Evolutionary conservation across 1,284 basidiomycete genomes (phyloP), one percentile per base, ranked within the genome.

Genomic region (Ganoderma lingzhi): DNA sequence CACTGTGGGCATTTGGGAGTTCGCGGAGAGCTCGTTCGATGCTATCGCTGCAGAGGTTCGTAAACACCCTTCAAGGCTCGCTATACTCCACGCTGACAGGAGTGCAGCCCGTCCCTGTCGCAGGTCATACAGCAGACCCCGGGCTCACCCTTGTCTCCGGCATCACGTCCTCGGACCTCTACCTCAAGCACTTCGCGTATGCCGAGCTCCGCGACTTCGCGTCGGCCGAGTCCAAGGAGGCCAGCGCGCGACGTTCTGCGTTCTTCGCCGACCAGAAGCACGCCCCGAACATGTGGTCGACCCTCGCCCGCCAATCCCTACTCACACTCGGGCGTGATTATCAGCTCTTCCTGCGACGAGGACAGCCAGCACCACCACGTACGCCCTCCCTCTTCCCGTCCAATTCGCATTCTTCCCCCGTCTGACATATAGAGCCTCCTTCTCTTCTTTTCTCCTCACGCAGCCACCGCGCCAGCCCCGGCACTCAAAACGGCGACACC

Each of bases 201-300:
- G 80, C 82, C 0, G 90, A 91, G 70, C 81, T 92, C 45, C 76
- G 76, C 3, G 80, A 82, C 1, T 74, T 90, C 14, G 82, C 87
- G 0, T 74, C 78, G 15, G 85, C 85, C 39, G 79, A 82, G 17
- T 80, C 82, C 3, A 63, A 83, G 0, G 70, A 80, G 5, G 84
- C 84, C 0, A 77, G 80, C 15, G 75, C 83, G 0, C 71, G 84
- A 44, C 84, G 93, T 8, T 82, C 85, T 1, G 84, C 86, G 0
- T 78, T 95, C 1, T 94, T 94, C 75, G 85, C 84, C 1, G 92
- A 94, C 74, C 90, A 92, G 76, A 92, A 90, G 74, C 86, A 87
- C 59, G 85, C 83, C 32, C 90, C 90, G 0, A 88, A 82, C 65
- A 77, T 92, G 4, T 95, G 93, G 92, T 82, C 82, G 39, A 84